Evolutionary conservation across 1,139 yeast genomes (phyloP).

Genomic region (Debaryomyces subglobosus): DNA sequence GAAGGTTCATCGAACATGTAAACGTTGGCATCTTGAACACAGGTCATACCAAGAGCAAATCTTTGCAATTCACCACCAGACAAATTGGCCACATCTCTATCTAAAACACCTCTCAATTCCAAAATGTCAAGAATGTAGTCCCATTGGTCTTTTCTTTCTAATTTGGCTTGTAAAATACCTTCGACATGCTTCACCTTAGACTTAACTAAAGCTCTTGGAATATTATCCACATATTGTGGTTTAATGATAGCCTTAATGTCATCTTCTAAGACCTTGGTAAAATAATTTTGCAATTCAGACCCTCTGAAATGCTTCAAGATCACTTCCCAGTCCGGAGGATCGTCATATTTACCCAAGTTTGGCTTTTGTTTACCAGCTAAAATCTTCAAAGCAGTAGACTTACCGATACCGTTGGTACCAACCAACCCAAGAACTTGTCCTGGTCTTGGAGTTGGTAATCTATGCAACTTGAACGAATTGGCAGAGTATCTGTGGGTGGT

Average conservation of each 20-base stretch:
- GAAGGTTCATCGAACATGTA: conserved; percentile 99
- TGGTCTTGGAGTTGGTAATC: conserved; percentile 98
- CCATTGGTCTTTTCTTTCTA: conserved; percentile 63
- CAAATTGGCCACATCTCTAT: conserved; percentile 84
- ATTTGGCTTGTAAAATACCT: conserved; percentile 73
- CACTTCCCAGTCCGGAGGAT: conserved; percentile 98
- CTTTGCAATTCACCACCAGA: conserved; percentile 99
- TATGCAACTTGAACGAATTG: conserved; percentile 93
- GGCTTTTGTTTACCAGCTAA: conserved; percentile 99
- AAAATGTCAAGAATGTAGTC: conserved; percentile 67
- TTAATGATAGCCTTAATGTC: conserved; percentile 91
- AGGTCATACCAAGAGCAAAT: conserved; percentile 96
- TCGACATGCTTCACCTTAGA: conserved; percentile 89
- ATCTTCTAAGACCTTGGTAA: conserved; percentile 92
- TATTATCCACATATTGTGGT: conserved; percentile 97
- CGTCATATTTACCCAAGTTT: conserved; percentile 87
- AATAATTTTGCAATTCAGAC: conserved; percentile 93
- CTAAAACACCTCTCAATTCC: conserved; percentile 73
- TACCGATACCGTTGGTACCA: conserved; percentile 99
- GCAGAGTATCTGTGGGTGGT: conserved; percentile 98
- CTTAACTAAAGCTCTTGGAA: conserved; percentile 89
- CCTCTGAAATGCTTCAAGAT: conserved; percentile 92
- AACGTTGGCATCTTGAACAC: conserved; percentile 92
- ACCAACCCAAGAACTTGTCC: conserved; percentile 98
- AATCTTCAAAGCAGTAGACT: conserved; percentile 95